Evolutionary conservation across 495 filamentous ascomycete species (phyloP).

Genomic region (Penicillium roqueforti): DNA sequence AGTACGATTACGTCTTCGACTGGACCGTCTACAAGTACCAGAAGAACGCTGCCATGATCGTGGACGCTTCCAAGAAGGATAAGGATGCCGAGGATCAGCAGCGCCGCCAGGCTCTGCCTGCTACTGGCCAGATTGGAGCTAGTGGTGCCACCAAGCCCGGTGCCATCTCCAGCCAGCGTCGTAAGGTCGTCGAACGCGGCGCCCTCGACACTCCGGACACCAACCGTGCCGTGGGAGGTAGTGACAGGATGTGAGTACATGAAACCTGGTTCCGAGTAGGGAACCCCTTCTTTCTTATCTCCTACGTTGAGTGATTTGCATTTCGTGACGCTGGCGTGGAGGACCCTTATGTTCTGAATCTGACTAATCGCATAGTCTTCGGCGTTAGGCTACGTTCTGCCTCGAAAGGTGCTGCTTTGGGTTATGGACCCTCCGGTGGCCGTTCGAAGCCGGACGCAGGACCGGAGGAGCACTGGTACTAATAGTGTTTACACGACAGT

Average conservation of each 20-base stretch:
- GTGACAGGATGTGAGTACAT: constrained; percentile 98
- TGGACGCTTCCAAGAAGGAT: constrained; percentile 68
- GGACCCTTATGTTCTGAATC: constrained; percentile 64
- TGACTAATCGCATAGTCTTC: constrained; percentile 87
- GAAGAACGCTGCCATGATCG: constrained; percentile 94
- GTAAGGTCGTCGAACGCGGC: constrained; percentile 75
- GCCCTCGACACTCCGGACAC: constrained; percentile 74
- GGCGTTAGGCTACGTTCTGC: constrained; percentile 93
- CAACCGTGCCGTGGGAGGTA: constrained; percentile 83
- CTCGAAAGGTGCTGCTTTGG: constrained; percentile 74
- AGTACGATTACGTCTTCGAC: constrained; percentile 99
- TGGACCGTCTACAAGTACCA: constrained; percentile 99
- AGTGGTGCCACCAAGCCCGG: constrained; percentile 62
- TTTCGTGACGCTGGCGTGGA: constrained; percentile 73
- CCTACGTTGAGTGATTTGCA: constrained; percentile 77
- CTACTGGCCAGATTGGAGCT: constrained; percentile 56
- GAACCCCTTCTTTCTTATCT: constrained; percentile 53
- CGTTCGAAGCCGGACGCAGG: constrained; percentile 73
- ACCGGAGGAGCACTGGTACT: constrained; percentile 59
- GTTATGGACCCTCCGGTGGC: constrained; percentile 64
- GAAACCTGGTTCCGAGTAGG: constrained; percentile 88
- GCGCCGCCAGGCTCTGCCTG: constrained; percentile 55
- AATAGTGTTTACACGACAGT: constrained; percentile 39
- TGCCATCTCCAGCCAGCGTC: constrained; percentile 72
- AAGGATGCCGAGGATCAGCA: constrained; percentile 74